Evolutionary conservation across 805 yeast species (phyloP).

Genomic region (Isabelozyma gotoi): DNA sequence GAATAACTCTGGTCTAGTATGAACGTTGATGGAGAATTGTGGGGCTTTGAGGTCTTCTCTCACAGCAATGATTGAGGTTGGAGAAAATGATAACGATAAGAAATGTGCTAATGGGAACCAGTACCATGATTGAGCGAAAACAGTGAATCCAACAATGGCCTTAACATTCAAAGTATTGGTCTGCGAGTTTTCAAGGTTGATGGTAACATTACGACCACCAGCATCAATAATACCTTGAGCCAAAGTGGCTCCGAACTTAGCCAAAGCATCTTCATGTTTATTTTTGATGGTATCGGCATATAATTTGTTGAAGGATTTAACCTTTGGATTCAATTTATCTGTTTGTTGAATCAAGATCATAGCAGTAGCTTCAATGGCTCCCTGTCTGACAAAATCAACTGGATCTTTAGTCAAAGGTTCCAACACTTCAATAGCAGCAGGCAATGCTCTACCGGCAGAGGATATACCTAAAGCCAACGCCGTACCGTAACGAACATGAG

Average conservation of each 20-base stretch:
- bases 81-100: slow-evolving; percentile 85
- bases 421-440: slow-evolving; percentile 86
- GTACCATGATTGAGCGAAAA: slow-evolving; percentile 94
- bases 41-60: slow-evolving; percentile 85
- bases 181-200: slow-evolving; percentile 81
- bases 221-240: slow-evolving; percentile 98
- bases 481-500: slow-evolving; percentile 97
- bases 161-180: slow-evolving; percentile 88
- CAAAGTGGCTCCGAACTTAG: slow-evolving; percentile 95
- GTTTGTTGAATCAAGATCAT: slow-evolving; percentile 88
- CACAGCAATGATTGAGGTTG: slow-evolving; percentile 88
- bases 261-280: slow-evolving; percentile 94
- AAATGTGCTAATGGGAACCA: slow-evolving; percentile 98
- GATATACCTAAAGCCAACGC: slow-evolving; percentile 96
- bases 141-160: slow-evolving; percentile 87
- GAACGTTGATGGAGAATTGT: slow-evolving; percentile 75
- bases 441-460: slow-evolving; percentile 91
- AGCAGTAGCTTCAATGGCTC: slow-evolving; percentile 88
- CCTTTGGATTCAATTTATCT: slow-evolving; percentile 78
- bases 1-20: slow-evolving; percentile 75
- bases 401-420: slow-evolving; percentile 93
- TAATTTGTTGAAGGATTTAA: slow-evolving; percentile 69
- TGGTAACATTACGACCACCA: slow-evolving; percentile 97
- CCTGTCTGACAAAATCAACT: slow-evolving; percentile 97
- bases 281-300: slow-evolving; percentile 75